A percentile compares a stretch with the other conserved stretches of the same genome.
Conservation (phyloP, 176 grass and related monocot genomes). For the Elymus sibiricus region DNA sequence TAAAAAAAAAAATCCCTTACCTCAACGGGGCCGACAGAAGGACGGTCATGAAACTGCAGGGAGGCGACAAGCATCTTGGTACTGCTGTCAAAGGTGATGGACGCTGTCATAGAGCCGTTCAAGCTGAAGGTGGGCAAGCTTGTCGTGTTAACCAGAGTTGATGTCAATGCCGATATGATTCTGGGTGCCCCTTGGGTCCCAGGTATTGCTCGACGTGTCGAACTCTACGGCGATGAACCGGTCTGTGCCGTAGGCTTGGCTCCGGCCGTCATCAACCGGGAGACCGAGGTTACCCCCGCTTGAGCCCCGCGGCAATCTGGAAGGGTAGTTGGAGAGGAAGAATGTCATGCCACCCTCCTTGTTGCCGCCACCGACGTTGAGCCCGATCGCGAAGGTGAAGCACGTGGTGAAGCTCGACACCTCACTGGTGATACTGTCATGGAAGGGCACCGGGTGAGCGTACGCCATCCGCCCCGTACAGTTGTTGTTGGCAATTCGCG, state of each 20-base stretch:
- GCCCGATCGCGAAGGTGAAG: not conserved
- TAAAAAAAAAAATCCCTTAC: too few relatives aligned
- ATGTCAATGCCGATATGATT: conserved; percentile 38
- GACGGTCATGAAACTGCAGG: not conserved
- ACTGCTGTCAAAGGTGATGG: conserved; percentile 2
- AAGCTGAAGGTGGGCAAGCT: conserved; percentile 7
- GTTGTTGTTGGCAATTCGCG: not conserved
- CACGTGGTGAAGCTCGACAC: not conserved
- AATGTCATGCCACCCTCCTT: not conserved
- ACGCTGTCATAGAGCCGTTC: not conserved
- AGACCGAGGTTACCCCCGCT: not conserved
- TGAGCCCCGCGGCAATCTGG: not conserved
- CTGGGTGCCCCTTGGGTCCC: not conserved
- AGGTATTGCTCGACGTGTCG: conserved; percentile 22
- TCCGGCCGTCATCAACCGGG: not conserved
- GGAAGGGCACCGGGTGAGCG: not conserved
- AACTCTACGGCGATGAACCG: conserved; percentile 47
- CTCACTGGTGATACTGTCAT: not conserved
- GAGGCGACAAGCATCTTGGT: not conserved
- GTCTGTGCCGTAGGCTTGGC: not conserved
- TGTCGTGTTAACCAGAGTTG: not conserved
- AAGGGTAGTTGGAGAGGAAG: not conserved
- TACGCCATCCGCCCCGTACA: not conserved
- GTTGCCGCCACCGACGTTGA: not conserved
- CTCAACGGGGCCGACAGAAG: not conserved